Evolutionary conservation across 2,329 filamentous ascomycete species (phyloP).

Genomic region (Bipolaris cookei): DNA sequence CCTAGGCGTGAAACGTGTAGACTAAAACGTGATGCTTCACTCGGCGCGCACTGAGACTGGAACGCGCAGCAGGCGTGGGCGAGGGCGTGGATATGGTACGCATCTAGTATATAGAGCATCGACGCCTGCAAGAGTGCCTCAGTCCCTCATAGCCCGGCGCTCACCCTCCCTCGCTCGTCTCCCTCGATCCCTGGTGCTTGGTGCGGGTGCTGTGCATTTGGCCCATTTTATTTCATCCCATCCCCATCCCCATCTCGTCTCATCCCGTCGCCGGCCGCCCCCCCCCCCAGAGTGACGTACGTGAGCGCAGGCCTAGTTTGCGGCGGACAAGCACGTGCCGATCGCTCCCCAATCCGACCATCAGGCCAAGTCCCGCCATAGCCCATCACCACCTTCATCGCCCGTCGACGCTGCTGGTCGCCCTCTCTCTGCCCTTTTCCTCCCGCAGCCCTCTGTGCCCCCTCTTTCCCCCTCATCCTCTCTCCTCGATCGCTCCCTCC

Average conservation of each 20-base stretch:
- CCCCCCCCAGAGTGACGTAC: conserved; percentile 34
- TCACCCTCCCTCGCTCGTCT: conserved; percentile 7
- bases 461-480: conserved; percentile 29
- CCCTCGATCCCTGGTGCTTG: neutral
- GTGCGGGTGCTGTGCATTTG: conserved; percentile 21
- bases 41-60: conserved; percentile 30
- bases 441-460: conserved; percentile 20
- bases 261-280: too few species aligned
- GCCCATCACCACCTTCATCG: conserved; percentile 22
- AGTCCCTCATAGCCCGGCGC: conserved; percentile 11
- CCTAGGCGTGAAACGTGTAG: conserved; percentile 30
- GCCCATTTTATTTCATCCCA: conserved; percentile 2
- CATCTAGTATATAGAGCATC: conserved; percentile 17
- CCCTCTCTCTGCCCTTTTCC: conserved; percentile 17
- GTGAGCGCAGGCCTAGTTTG: conserved; percentile 34
- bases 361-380: conserved; percentile 31
- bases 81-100: too few species aligned
- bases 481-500: conserved; percentile 45
- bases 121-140: conserved; percentile 13
- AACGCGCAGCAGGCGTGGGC: neutral
- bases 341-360: conserved; percentile 32
- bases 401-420: conserved; percentile 25
- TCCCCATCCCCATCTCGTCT: too few species aligned
- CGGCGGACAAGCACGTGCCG: conserved; percentile 28
- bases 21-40: conserved; percentile 33